Base-by-base conservation (phyloP, 768 basidiomycete genomes). In the Podaxis carcinomalis region DNA sequence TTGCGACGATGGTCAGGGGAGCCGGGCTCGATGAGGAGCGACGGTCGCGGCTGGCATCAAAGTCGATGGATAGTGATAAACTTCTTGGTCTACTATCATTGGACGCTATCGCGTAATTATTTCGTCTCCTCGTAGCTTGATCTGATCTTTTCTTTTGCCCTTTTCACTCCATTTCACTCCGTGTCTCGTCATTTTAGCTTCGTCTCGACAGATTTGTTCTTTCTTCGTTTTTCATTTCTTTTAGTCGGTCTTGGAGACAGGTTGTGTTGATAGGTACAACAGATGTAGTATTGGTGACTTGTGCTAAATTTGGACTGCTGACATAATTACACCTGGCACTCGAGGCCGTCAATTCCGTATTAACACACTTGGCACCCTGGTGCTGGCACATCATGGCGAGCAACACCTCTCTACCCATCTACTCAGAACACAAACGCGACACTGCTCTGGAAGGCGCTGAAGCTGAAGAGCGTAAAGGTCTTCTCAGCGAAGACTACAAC, bases 1-100 rank as follows among this genome's bases (percentile, higher is more conserved):
- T 93, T 71, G 91, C 86, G 10, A 77, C 83, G 62, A 84, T 96
- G 77, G 73, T 96, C 59, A 86, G 82, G 70, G 87, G 85, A 32
- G 83, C 88, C n/a, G 80, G 79, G 25, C 73, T 95, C 68, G 84
- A 88, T 64, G 82, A 85, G 62, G 86, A 84, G 62, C 78, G 80
- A 55, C 78, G 79, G 51, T 71, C 74, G 59, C 82, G 80, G 47
- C 76, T 92, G 59, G 82, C 83, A 35, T 76, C 80, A 51, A 90
- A 88, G 77, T 85, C 84, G 32, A 68, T 72, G 75, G 84, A 87
- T 64, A 76, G 78, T 58, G 82, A 83, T 68, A 83, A 80, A 70
- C 78, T 91, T 70, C 76, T 87, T 68, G 74, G 68, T 65, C 78
- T 89, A 44, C 72, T 88, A 70, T 79, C 81, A 71, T 86, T 83